Percentiles rank a stretch among this genome's conserved stretches.
Conservation (phyloP, 768 basidiomycete species). For the Serendipita sp. region DNA sequence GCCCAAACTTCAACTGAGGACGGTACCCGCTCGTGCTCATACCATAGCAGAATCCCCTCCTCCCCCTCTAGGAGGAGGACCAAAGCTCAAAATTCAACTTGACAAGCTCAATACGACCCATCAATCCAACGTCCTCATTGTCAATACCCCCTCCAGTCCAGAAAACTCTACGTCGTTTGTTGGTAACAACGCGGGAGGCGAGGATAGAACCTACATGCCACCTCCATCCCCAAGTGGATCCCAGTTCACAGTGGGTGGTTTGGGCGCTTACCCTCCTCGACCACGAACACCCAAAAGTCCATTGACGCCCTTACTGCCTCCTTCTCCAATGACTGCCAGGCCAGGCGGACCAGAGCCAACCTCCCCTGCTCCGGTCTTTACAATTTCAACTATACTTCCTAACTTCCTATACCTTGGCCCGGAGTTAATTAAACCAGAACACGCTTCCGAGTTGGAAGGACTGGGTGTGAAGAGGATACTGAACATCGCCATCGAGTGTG, state of each 20-base stretch:
- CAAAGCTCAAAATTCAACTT: slow-evolving; percentile 8
- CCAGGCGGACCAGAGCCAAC: slow-evolving; percentile 37
- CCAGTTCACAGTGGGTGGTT: slow-evolving; percentile 4
- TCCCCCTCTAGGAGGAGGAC: neutral
- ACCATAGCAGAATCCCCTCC: slow-evolving; percentile 9
- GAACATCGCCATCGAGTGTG: slow-evolving; percentile 85
- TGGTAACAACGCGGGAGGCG: neutral
- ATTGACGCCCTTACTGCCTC: slow-evolving; percentile 25
- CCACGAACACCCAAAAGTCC: slow-evolving; percentile 29
- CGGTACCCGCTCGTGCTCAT: slow-evolving; percentile 7
- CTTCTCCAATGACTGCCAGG: slow-evolving; percentile 48
- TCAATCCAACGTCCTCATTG: slow-evolving; percentile 2
- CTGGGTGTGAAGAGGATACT: slow-evolving; percentile 77
- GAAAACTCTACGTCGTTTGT: slow-evolving; percentile 1
- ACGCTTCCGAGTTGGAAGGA: slow-evolving; percentile 55
- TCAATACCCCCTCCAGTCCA: slow-evolving; percentile 3
- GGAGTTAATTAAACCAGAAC: slow-evolving; percentile 57
- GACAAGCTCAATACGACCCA: slow-evolving; percentile 7
- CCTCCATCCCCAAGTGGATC: slow-evolving; percentile 18
- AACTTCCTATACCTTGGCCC: slow-evolving; percentile 85
- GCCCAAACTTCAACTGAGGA: slow-evolving; percentile 12
- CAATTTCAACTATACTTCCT: slow-evolving; percentile 83
- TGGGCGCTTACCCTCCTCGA: slow-evolving; percentile 18
- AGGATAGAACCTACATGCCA: slow-evolving; percentile 14
- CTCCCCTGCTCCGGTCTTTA: slow-evolving; percentile 33